phyloP scores from a whole-genome alignment of 805 yeast genomes.

The Saccharomycopsis selenospora region DNA sequence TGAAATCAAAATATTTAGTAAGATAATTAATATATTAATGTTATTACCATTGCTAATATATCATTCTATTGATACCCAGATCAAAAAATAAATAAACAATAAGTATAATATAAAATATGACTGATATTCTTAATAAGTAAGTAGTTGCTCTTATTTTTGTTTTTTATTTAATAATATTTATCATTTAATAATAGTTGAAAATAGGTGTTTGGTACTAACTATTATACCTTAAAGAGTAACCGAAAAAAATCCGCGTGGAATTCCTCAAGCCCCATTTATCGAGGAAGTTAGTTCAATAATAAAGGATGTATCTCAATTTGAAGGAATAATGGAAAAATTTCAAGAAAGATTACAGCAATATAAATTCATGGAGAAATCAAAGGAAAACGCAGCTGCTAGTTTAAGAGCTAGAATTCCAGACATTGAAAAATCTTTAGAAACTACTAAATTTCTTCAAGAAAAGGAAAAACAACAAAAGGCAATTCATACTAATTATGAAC shows the following conservation, averaged over 20 bases:
- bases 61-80: too few species aligned
- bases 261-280: slow-evolving; percentile 93
- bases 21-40: too few species aligned
- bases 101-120: too few species aligned
- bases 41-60: too few species aligned
- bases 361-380: slow-evolving; percentile 64
- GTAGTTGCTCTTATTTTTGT: background rate
- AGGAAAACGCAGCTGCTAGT: slow-evolving; percentile 33
- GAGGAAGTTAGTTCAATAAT: slow-evolving; percentile 73
- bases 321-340: slow-evolving; percentile 58
- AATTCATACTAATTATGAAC: slow-evolving; percentile 77
- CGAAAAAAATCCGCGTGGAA: slow-evolving; percentile 82
- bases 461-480: slow-evolving; percentile 37
- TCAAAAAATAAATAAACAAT: too few species aligned
- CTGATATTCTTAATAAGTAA: background rate
- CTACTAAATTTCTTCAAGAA: slow-evolving; percentile 52
- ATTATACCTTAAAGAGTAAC: slow-evolving; percentile 37
- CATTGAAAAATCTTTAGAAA: slow-evolving; percentile 73
- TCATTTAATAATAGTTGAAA: too few species aligned
- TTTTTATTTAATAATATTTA: too few species aligned
- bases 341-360: slow-evolving; percentile 87
- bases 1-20: too few species aligned
- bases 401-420: slow-evolving; percentile 81
- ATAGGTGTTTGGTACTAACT: too few species aligned
- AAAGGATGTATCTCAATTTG: slow-evolving; percentile 63